Evolutionary conservation across 768 basidiomycete genomes (phyloP).

Genomic region (Tulasnella sp.): DNA sequence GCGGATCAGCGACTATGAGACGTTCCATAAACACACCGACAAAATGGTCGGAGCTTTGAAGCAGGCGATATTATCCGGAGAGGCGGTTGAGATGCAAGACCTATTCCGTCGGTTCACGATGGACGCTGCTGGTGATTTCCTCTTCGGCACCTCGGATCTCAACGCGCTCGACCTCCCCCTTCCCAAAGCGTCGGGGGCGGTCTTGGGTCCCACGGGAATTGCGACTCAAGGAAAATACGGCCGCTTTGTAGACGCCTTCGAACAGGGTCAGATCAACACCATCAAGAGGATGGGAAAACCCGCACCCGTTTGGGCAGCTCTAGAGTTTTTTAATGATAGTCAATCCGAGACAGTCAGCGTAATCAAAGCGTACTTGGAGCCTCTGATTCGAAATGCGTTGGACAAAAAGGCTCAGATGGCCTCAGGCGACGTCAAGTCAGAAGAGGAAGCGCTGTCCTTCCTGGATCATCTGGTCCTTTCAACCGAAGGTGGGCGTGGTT

Average conservation of each 20-base stretch:
- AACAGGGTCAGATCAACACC: constrained; percentile 1
- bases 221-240: background rate
- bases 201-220: background rate
- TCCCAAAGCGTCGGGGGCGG: background rate
- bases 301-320: background rate
- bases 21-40: constrained; percentile 19
- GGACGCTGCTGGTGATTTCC: no score
- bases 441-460: background rate
- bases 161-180: constrained; percentile 13
- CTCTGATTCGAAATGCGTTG: constrained; percentile 10
- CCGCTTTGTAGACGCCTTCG: constrained; percentile 13
- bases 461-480: constrained; percentile 12
- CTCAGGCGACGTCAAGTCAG: background rate
- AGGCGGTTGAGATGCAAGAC: constrained; percentile 13
- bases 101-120: constrained; percentile 15
- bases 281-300: background rate
- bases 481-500: background rate
- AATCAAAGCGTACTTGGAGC: background rate
- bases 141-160: constrained; percentile 8
- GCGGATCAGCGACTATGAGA: constrained; percentile 2
- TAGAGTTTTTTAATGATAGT: background rate
- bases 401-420: no score
- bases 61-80: constrained; percentile 22
- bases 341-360: background rate
- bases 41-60: constrained; percentile 14